Conservation (phyloP, 2,329 filamentous ascomycete genomes). For the Diaporthe sp. region DNA sequence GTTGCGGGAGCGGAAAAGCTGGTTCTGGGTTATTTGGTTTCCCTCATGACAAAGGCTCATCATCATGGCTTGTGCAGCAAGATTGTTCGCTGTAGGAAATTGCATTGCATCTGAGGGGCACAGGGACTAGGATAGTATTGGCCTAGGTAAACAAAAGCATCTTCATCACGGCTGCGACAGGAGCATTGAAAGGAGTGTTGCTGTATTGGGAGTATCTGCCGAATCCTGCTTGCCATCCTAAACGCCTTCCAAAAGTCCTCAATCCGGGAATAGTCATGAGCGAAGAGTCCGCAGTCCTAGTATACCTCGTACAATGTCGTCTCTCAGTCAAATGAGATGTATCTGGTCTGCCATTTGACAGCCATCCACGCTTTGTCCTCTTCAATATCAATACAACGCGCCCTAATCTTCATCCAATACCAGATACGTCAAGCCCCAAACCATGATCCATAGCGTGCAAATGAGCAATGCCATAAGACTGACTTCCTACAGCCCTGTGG, state of each 20-base stretch:
- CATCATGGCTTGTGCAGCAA: not conserved
- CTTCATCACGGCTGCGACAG: not conserved
- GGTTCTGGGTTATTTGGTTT: not conserved
- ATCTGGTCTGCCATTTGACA: not conserved
- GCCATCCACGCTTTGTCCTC: not conserved
- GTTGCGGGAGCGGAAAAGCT: not conserved
- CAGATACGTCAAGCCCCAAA: not conserved
- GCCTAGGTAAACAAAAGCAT: not conserved
- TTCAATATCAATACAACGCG: not conserved
- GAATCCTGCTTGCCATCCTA: not conserved
- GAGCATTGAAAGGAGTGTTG: constrained; percentile 11
- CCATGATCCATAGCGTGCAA: not conserved
- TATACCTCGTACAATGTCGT: constrained; percentile 17
- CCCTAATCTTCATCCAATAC: not conserved
- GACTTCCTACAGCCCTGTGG: constrained; percentile 40
- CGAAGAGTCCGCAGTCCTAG: not conserved
- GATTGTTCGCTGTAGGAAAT: not conserved
- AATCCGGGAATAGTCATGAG: constrained; percentile 12
- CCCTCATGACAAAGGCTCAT: too few species aligned
- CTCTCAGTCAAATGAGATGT: not conserved
- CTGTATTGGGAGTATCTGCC: constrained; percentile 34
- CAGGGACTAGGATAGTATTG: not conserved
- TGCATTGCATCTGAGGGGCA: not conserved
- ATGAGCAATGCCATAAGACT: not conserved
- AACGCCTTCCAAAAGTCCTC: not conserved